phyloP scores from a whole-genome alignment of 495 filamentous ascomycete genomes.

The Pyrenopolyporus hunteri region DNA sequence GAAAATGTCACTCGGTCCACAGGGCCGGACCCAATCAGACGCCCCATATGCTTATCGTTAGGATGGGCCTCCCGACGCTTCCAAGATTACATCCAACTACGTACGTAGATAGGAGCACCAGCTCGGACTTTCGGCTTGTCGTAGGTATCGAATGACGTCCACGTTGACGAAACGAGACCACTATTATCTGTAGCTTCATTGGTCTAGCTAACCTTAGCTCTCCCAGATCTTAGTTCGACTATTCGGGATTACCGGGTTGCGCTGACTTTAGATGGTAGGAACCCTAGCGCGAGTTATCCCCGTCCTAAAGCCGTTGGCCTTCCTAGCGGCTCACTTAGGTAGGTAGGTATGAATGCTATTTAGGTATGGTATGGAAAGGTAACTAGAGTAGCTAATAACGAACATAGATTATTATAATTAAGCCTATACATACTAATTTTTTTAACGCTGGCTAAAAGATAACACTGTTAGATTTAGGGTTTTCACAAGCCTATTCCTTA shows the following conservation, averaged over 20 bases:
- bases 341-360: too few species aligned
- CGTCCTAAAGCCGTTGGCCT: too few species aligned
- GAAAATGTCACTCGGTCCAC: constrained; percentile 11
- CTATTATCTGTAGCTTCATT: background rate
- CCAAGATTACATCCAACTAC: background rate
- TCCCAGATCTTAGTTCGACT: constrained; percentile 12
- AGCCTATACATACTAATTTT: too few species aligned
- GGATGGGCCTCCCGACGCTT: constrained; percentile 3
- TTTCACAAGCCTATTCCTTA: too few species aligned
- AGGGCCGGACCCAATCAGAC: constrained; percentile 13
- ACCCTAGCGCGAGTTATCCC: too few species aligned
- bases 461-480: too few species aligned
- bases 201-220: background rate
- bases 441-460: too few species aligned
- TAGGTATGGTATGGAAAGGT: too few species aligned
- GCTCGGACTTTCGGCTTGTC: constrained; percentile 14
- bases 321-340: too few species aligned
- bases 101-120: background rate
- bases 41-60: constrained; percentile 21
- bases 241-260: constrained; percentile 1
- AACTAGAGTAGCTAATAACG: too few species aligned
- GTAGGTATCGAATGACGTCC: constrained; percentile 8
- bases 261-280: too few species aligned
- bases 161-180: constrained; percentile 1
- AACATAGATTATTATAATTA: too few species aligned